Conservation (phyloP, 2,329 filamentous ascomycete genomes). For the Claviceps quebecensis region DNA sequence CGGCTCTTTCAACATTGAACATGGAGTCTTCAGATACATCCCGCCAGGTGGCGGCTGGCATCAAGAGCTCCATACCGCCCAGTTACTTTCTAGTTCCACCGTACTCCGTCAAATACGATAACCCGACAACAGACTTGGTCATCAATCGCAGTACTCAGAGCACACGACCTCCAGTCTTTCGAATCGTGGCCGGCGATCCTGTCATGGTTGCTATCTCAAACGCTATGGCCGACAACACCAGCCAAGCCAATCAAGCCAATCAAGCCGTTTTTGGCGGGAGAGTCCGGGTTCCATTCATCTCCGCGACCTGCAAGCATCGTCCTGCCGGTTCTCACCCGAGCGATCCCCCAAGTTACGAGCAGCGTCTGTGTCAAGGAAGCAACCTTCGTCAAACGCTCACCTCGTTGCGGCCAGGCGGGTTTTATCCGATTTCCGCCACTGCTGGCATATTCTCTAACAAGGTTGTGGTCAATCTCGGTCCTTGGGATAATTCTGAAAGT, state of each 20-base stretch:
- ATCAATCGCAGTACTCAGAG: slow-evolving; percentile 21
- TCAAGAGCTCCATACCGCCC: slow-evolving; percentile 52
- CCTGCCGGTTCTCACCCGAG: slow-evolving; percentile 72
- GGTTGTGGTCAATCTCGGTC: slow-evolving; percentile 61
- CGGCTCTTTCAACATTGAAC: slow-evolving; percentile 8
- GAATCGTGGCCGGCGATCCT: slow-evolving; percentile 42
- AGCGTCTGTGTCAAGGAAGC: slow-evolving; percentile 60
- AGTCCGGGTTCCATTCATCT: slow-evolving; percentile 49
- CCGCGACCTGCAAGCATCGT: slow-evolving; percentile 60
- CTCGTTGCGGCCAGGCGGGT: slow-evolving; percentile 39
- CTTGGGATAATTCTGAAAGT: slow-evolving; percentile 49
- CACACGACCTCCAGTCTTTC: slow-evolving; percentile 31
- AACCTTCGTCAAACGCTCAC: slow-evolving; percentile 56
- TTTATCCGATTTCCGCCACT: slow-evolving; percentile 56
- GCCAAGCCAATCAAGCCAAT: slow-evolving; percentile 20
- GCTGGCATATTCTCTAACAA: slow-evolving; percentile 57
- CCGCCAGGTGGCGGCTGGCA: slow-evolving; percentile 44
- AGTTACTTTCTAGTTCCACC: slow-evolving; percentile 40
- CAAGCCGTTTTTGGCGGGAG: slow-evolving; percentile 18
- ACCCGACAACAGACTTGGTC: slow-evolving; percentile 32
- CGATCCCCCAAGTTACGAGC: slow-evolving; percentile 35
- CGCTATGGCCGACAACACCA: slow-evolving; percentile 22
- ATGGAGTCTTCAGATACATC: slow-evolving; percentile 21
- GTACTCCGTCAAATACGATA: slow-evolving; percentile 44
- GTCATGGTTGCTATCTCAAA: slow-evolving; percentile 47